Conservation (phyloP, 2,329 filamentous ascomycete genomes). For the Fusarium decemcellulare region DNA sequence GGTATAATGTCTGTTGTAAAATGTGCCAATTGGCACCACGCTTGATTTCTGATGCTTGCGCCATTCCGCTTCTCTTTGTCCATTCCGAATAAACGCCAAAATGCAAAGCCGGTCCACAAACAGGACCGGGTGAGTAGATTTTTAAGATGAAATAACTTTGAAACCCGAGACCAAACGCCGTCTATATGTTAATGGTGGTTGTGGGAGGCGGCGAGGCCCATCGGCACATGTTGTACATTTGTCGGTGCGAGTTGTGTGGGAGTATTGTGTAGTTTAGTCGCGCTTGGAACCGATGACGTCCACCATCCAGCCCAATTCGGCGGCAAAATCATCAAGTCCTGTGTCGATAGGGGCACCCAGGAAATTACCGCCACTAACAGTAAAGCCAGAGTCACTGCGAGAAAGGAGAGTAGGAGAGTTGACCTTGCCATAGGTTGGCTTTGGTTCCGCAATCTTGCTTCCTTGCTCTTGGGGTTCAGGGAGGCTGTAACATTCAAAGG, state of each 20-base stretch:
- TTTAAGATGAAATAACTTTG: conserved; percentile 7
- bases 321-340: conserved; percentile 58
- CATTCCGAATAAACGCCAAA: conserved; percentile 35
- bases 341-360: conserved; percentile 54
- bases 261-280: conserved; percentile 25
- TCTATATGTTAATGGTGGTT: conserved; percentile 29
- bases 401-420: conserved; percentile 47
- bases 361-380: conserved; percentile 43
- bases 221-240: conserved; percentile 20
- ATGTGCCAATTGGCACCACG: conserved; percentile 1
- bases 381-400: conserved; percentile 32
- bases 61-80: conserved; percentile 27
- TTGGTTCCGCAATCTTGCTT: conserved; percentile 34
- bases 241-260: conserved; percentile 12
- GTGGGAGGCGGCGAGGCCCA: conserved; percentile 13
- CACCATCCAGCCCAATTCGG: conserved; percentile 67
- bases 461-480: conserved; percentile 51
- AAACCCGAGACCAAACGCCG: conserved; percentile 37
- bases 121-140: conserved; percentile 16
- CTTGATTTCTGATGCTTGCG: conserved; percentile 20
- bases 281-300: conserved; percentile 58
- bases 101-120: conserved; percentile 29
- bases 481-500: conserved; percentile 62
- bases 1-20: conserved; percentile 18
- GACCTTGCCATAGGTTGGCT: conserved; percentile 40